A percentile compares a stretch with the other conserved stretches of the same genome.
Evolutionary conservation across 2,329 filamentous ascomycete species (phyloP).

Genomic region (Fusarium bactridioides): DNA sequence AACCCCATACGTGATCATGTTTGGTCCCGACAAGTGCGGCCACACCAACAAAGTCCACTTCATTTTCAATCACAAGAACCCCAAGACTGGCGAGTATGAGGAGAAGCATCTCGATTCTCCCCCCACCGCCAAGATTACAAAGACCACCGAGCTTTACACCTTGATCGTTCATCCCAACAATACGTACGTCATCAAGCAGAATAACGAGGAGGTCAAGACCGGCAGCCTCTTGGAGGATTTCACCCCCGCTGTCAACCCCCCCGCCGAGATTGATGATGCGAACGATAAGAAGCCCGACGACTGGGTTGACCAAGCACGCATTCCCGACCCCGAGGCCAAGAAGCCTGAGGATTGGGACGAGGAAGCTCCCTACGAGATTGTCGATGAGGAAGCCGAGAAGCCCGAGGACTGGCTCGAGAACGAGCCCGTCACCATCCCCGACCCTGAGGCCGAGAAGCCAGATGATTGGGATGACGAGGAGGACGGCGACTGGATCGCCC

Average conservation of each 20-base stretch:
- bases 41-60: slow-evolving; percentile 98
- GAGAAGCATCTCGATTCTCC: slow-evolving; percentile 96
- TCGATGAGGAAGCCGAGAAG: slow-evolving; percentile 89
- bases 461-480: slow-evolving; percentile 99
- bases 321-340: slow-evolving; percentile 88
- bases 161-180: slow-evolving; percentile 97
- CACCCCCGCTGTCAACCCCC: slow-evolving; percentile 89
- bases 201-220: slow-evolving; percentile 86
- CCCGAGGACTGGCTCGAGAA: slow-evolving; percentile 96
- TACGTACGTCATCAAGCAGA: slow-evolving; percentile 90
- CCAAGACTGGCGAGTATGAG: slow-evolving; percentile 99
- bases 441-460: slow-evolving; percentile 96
- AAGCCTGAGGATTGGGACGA: slow-evolving; percentile 99
- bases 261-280: slow-evolving; percentile 91
- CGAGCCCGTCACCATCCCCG: slow-evolving; percentile 82
- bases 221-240: slow-evolving; percentile 96
- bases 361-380: slow-evolving; percentile 94
- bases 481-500: slow-evolving; percentile 95
- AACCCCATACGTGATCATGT: slow-evolving; percentile 99
- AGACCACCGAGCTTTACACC: slow-evolving; percentile 94
- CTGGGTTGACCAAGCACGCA: slow-evolving; percentile 95
- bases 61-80: slow-evolving; percentile 99
- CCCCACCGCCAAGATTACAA: slow-evolving; percentile 86
- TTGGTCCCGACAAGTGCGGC: slow-evolving; percentile 99
- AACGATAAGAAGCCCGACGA: slow-evolving; percentile 93